Evolutionary conservation across 805 yeast genomes (phyloP).

Genomic region (Starmerella riodocensis): DNA sequence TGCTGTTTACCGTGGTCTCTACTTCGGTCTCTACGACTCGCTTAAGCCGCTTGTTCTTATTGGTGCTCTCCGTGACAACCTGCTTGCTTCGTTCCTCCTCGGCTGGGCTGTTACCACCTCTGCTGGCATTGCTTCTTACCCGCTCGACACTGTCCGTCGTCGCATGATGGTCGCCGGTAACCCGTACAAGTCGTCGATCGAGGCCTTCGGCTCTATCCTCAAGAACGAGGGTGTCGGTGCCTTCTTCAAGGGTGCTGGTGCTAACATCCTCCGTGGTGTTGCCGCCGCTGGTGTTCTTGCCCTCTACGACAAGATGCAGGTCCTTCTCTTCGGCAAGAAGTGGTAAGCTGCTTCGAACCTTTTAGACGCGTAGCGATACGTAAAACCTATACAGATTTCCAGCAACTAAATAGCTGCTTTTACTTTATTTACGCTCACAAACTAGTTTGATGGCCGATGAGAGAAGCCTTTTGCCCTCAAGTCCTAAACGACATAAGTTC

Average conservation of each 20-base stretch:
- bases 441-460: too few species aligned
- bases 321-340: constrained; percentile 82
- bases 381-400: too few species aligned
- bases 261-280: constrained; percentile 96
- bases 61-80: constrained; percentile 80
- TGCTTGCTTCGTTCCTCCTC: constrained; percentile 82
- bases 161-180: constrained; percentile 99
- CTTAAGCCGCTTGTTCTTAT: constrained; percentile 79
- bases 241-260: constrained; percentile 96
- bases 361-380: constrained; percentile 6
- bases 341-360: constrained; percentile 9
- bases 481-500: too few species aligned
- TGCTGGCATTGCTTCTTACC: constrained; percentile 95
- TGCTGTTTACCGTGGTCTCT: constrained; percentile 93
- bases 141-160: constrained; percentile 95
- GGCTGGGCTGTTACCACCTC: constrained; percentile 95
- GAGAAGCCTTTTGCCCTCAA: too few species aligned
- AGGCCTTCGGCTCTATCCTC: constrained; percentile 74
- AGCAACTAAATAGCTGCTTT: too few species aligned
- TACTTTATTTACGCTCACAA: too few species aligned
- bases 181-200: constrained; percentile 86
- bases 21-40: constrained; percentile 92
- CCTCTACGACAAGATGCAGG: constrained; percentile 87
- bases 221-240: constrained; percentile 84
- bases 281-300: constrained; percentile 98